Evolutionary conservation across 2,329 filamentous ascomycete species (phyloP), one percentile per base, ranked within the genome.

Genomic region (Dothidotthia symphoricarpi): DNA sequence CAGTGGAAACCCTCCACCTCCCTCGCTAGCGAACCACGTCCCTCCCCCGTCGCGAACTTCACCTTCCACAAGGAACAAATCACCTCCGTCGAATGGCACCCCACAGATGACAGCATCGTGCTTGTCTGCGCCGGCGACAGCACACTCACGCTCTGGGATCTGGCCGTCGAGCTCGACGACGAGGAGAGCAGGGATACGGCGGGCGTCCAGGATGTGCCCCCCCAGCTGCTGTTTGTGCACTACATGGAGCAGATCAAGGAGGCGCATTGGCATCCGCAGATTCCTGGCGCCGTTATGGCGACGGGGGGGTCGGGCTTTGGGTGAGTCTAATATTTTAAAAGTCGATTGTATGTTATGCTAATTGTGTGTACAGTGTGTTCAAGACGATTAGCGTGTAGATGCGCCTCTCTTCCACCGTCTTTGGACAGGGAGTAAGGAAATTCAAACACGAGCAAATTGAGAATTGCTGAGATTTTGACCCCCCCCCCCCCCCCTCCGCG

Each of bases 201-300:
- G 0, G 89, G 88, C 36, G 82, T 91, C 27, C 82, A 87, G 60
- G 91, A 95, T 47, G 88, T 97, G 47, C 93, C 93, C 41, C 88
- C 93, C 4, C 93, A 98, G 69, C 71, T 98, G 56, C 74, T 98
- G 49, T 98, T 98, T 68, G 89, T 96, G 61, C 93, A 98, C 71
- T 96, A 95, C 66, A 88, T 94, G 74, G 86, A 94, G 59, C 83
- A 88, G 55, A 89, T 89, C 39, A 97, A 96, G 78, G 93, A 98
- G 71, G 73, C 90, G 25, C 93, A 98, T 71, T 98, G 93, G 91
- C 91, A 97, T 71, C 86, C 86, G 24, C 93, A 98, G 73, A 95
- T 97, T 64, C 86, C 88, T 1, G 93, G 93, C 19, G 83, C 82
- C 24, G 71, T 97, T 45, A 83, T 97, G 70, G 89, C 88, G 2